phyloP scores from a whole-genome alignment of 805 yeast genomes.

The Suhomyces sp. region DNA sequence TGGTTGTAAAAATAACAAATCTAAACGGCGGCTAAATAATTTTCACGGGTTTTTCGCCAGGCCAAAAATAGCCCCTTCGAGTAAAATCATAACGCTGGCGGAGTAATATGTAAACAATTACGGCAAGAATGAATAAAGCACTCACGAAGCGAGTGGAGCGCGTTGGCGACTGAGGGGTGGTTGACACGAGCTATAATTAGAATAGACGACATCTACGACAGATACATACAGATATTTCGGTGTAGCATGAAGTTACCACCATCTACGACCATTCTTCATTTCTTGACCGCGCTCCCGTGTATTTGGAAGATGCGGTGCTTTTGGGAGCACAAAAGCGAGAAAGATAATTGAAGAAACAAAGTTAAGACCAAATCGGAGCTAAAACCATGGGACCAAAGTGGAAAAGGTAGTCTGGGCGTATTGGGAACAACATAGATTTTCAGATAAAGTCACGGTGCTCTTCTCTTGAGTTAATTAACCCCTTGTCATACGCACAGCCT shows the following conservation, averaged over 20 bases:
- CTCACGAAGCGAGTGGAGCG: neutral
- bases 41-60: neutral
- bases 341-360: too few species aligned
- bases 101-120: neutral
- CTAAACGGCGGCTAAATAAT: neutral
- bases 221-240: neutral
- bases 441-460: neutral
- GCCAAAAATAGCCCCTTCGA: neutral
- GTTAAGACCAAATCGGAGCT: too few species aligned
- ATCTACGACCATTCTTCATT: too few species aligned
- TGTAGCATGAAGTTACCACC: neutral
- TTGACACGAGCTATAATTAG: neutral
- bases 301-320: too few species aligned
- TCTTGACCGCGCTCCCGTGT: too few species aligned
- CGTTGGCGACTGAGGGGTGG: neutral
- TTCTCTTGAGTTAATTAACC: neutral
- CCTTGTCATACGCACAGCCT: neutral
- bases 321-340: too few species aligned
- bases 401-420: too few species aligned
- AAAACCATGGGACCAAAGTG: too few species aligned
- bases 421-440: too few species aligned
- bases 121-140: neutral
- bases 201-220: neutral
- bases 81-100: constrained; percentile 1
- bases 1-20: neutral